Evolutionary conservation across 768 basidiomycete species (phyloP).

Genomic region (Lactarius sp.): DNA sequence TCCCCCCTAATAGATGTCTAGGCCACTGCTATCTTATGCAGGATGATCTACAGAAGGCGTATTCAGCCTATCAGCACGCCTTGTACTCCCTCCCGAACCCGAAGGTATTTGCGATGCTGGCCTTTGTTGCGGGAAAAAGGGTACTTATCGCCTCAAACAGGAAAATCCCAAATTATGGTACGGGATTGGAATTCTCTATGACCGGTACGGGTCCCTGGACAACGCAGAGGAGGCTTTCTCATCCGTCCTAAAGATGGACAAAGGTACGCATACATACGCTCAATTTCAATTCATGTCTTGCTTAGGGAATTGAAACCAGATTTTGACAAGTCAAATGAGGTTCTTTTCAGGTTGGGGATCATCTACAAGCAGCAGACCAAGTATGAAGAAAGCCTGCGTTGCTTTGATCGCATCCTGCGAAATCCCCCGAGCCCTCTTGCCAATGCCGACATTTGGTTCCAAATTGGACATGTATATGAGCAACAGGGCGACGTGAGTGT

Average conservation of each 20-base stretch:
- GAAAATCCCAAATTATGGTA: slow-evolving; percentile 99
- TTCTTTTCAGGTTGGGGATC: slow-evolving; percentile 95
- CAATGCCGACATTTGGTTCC: slow-evolving; percentile 99
- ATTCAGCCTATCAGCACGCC: slow-evolving; percentile 97
- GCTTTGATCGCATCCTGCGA: slow-evolving; percentile 94
- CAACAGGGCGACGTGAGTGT: slow-evolving; percentile 87
- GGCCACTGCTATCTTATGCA: slow-evolving; percentile 99
- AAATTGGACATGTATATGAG: slow-evolving; percentile 98
- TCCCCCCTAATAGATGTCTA: slow-evolving; percentile 30
- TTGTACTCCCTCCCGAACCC: slow-evolving; percentile 93
- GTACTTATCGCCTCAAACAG: slow-evolving; percentile 31
- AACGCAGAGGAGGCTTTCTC: slow-evolving; percentile 99
- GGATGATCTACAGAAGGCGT: slow-evolving; percentile 97
- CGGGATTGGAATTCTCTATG: slow-evolving; percentile 97
- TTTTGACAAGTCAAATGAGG: slow-evolving; percentile 98
- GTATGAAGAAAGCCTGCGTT: slow-evolving; percentile 79
- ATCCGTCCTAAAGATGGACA: slow-evolving; percentile 94
- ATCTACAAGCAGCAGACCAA: slow-evolving; percentile 99
- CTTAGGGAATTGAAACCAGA: slow-evolving; percentile 43
- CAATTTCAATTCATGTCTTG: neutral
- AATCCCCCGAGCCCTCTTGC: slow-evolving; percentile 95
- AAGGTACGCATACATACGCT: slow-evolving; percentile 46
- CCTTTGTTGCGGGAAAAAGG: slow-evolving; percentile 16
- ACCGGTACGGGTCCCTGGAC: slow-evolving; percentile 96
- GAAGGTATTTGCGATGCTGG: slow-evolving; percentile 49